These are phyloP conservation scores for Boletus sp. DNA, from an alignment of 768 basidiomycete genomes.

Conservation along the genomic window DNA sequence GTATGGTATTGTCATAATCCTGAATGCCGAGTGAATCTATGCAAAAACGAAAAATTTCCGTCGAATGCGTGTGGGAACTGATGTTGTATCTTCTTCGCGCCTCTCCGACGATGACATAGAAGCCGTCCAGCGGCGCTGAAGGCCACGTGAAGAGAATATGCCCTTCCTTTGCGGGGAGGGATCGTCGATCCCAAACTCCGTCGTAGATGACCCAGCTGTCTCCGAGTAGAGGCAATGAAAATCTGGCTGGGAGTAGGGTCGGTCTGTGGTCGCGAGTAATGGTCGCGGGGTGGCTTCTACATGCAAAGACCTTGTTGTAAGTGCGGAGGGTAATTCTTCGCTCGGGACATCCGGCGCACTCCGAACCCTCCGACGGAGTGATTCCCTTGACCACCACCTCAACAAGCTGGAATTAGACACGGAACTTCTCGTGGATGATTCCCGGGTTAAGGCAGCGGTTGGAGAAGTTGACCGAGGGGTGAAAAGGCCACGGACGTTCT, in stretches of 20 bases:
- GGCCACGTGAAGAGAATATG: conserved; percentile 13
- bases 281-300: conserved; percentile 10
- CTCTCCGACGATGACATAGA: conserved; percentile 11
- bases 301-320: conserved; percentile 27
- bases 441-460: conserved; percentile 28
- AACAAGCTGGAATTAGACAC: conserved; percentile 33
- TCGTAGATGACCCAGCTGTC: conserved; percentile 7
- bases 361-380: conserved; percentile 49
- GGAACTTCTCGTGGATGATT: conserved; percentile 25
- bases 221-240: conserved; percentile 23
- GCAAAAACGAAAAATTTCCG: conserved; percentile 36
- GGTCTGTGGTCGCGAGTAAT: conserved; percentile 11
- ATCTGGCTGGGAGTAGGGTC: conserved; percentile 33
- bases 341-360: conserved; percentile 47
- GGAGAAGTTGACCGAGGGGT: conserved; percentile 45
- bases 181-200: conserved; percentile 24
- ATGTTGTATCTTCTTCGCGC: conserved; percentile 14
- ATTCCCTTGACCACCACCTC: conserved; percentile 49
- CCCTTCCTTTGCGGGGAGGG: conserved; percentile 11
- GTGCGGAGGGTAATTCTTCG: conserved; percentile 24
- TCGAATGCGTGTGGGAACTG: conserved; percentile 23
- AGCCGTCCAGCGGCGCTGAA: conserved; percentile 22
- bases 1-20: conserved; percentile 8
- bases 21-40: conserved; percentile 28
- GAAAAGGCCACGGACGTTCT: conserved; percentile 61